These are phyloP conservation scores for Candida saitoana DNA, from an alignment of 805 yeast species.

Conservation along the genomic window DNA sequence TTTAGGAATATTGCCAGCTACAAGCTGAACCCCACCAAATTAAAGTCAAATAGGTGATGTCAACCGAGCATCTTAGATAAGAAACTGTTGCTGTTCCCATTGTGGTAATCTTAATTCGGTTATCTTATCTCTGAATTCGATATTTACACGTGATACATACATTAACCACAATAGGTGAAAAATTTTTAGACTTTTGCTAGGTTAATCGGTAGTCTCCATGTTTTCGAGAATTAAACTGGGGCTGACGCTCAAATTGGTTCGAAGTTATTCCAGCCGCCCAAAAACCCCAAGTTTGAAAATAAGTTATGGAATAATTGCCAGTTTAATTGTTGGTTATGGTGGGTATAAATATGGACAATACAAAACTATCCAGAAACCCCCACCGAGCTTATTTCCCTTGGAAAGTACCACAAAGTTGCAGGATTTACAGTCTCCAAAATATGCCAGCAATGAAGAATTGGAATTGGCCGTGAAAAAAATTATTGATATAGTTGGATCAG, in stretches of 20 bases:
- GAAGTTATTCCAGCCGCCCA: not conserved
- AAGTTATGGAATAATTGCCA: not conserved
- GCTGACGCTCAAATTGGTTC: not conserved
- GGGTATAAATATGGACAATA: conserved; percentile 12
- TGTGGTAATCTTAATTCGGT: not conserved
- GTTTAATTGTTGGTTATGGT: conserved; percentile 1
- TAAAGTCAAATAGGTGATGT: too few relatives aligned
- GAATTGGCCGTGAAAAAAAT: conserved; percentile 39
- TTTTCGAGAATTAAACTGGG: not conserved
- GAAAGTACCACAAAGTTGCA: conserved; percentile 33
- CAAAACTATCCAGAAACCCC: conserved; percentile 9
- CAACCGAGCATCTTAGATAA: too few relatives aligned
- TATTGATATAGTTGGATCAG: conserved; percentile 33
- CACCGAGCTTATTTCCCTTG: conserved; percentile 15
- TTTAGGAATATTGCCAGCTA: too few relatives aligned
- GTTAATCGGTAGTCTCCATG: not conserved
- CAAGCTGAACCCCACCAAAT: not conserved
- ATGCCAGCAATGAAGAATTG: conserved; percentile 37
- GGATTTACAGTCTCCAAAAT: conserved; percentile 34
- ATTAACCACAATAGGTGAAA: conserved; percentile 1
- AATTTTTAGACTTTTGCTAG: not conserved
- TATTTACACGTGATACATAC: not conserved
- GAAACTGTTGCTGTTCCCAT: too few relatives aligned
- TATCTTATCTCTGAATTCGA: not conserved
- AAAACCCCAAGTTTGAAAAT: not conserved